Base-by-base conservation (phyloP, 2,329 filamentous ascomycete genomes). In the Nigrograna mackinnonii region DNA sequence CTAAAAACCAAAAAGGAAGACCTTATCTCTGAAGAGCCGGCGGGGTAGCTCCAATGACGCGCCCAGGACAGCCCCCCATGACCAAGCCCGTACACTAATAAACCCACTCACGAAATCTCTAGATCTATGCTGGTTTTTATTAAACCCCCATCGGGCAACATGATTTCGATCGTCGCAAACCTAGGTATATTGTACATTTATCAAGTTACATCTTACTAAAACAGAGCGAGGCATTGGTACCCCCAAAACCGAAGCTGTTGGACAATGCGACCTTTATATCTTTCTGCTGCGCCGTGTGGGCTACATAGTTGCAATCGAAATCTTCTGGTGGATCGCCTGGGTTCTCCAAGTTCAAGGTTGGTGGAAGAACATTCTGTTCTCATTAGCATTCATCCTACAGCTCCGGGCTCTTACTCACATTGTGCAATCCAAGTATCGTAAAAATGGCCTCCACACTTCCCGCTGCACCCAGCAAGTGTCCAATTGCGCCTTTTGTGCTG, bases 191-290 rank as follows among this genome's bases (percentile, higher is more conserved):
- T n/a, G n/a, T n/a, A n/a, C 14, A 5, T 22, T 11, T 22, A 14
- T 5, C 12, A 30, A 11, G 19, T 38, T 64, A 70, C 44, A 64
- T 40, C 51, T 73, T 78, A 6, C 79, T 79, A 58, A 97, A 92
- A 39, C 91, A 91, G 26, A 99, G 73, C 40, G 84, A 91, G 31
- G 92, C 91, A 72, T 99, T 99, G 1, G 92, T 97, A 13, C 94
- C 94, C 9, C 94, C 94, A 72, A 99, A 99, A 0, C 94, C 94
- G 71, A 99, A 99, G 65, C 92, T 97, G 62, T 99, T 99, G 3
- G 89, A 94, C 44, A 99, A 58, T 4, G 88, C 89, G 17, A 92
- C 85, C 43, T 83, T 73, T 9, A 97, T 82, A 2, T 76, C 64
- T 52, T 82, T 84, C 39, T 86, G 68, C 67, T 96, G 91, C 1